Evolutionary conservation across 2,329 filamentous ascomycete species (phyloP).

Genomic region (Myriosclerotinia scirpicola): DNA sequence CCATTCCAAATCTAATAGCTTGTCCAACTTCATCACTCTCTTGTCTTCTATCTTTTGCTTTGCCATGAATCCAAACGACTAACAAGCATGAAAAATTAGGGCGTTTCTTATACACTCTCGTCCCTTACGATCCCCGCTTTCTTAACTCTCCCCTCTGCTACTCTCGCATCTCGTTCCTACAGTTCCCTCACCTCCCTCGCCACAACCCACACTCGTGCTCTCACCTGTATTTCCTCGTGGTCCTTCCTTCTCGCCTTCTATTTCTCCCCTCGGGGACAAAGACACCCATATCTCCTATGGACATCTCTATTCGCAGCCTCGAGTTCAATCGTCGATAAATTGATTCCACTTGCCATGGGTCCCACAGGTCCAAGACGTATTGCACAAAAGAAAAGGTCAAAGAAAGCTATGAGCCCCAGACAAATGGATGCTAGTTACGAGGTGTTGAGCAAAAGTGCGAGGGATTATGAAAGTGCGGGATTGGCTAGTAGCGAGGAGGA

Average conservation of each 20-base stretch:
- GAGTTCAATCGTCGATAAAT: constrained; percentile 46
- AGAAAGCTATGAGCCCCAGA: constrained; percentile 20
- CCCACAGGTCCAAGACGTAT: constrained; percentile 13
- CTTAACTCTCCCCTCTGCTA: constrained; percentile 75
- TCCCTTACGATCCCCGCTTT: constrained; percentile 77
- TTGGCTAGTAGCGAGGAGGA: constrained; percentile 49
- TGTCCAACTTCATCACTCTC: neutral
- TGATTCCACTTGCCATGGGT: constrained; percentile 28
- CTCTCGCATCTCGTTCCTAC: constrained; percentile 69
- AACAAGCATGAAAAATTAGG: constrained; percentile 52
- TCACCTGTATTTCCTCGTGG: constrained; percentile 67
- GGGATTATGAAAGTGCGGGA: constrained; percentile 52
- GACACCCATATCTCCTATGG: constrained; percentile 91
- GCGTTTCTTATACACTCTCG: constrained; percentile 82
- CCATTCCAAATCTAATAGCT: constrained; percentile 7
- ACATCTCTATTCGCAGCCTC: constrained; percentile 66
- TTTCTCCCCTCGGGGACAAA: constrained; percentile 69
- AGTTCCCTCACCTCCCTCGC: constrained; percentile 63
- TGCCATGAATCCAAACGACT: neutral
- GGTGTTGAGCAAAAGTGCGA: constrained; percentile 50
- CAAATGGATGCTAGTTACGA: constrained; percentile 71
- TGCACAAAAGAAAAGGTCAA: constrained; percentile 34
- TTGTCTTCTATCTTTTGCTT: neutral
- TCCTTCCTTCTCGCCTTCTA: constrained; percentile 76
- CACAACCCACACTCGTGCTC: constrained; percentile 62